Evolutionary conservation across 345 rosid genomes (phyloP).

Genomic region (Xanthoceras sorbifolium): DNA sequence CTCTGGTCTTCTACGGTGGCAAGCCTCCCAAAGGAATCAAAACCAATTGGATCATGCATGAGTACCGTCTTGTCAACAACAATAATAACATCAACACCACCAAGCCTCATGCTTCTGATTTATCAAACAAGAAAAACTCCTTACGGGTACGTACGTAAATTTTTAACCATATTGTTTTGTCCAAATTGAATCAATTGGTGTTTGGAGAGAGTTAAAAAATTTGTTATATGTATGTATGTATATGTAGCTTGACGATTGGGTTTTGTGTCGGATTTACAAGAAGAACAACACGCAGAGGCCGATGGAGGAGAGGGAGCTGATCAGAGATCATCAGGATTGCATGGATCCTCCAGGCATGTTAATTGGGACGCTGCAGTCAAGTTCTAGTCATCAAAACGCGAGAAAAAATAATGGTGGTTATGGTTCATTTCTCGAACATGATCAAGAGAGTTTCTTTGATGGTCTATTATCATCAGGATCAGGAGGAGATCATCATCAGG

Average conservation of each 20-base stretch:
- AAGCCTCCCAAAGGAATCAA: constrained; percentile 59
- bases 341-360: constrained; percentile 37
- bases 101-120: constrained; percentile 33
- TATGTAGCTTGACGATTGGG: constrained; percentile 58
- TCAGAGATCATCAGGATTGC: constrained; percentile 4
- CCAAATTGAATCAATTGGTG: too few species aligned
- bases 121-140: constrained; percentile 40
- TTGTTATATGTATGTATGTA: neutral
- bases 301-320: constrained; percentile 23
- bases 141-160: constrained; percentile 46
- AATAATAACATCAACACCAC: constrained; percentile 15
- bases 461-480: constrained; percentile 37
- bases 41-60: constrained; percentile 63
- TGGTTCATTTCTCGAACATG: constrained; percentile 33
- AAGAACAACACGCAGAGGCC: constrained; percentile 38
- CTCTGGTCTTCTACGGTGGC: constrained; percentile 51
- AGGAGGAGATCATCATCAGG: constrained; percentile 2
- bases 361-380: constrained; percentile 9
- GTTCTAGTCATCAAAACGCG: constrained; percentile 2
- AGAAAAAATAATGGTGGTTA: constrained; percentile 11
- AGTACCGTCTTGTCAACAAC: constrained; percentile 38
- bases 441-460: constrained; percentile 37
- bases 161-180: too few species aligned
- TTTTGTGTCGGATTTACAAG: constrained; percentile 60
- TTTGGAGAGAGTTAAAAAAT: neutral